phyloP scores from a whole-genome alignment of 164 flowering plant species.

The Akebia trifoliata region DNA sequence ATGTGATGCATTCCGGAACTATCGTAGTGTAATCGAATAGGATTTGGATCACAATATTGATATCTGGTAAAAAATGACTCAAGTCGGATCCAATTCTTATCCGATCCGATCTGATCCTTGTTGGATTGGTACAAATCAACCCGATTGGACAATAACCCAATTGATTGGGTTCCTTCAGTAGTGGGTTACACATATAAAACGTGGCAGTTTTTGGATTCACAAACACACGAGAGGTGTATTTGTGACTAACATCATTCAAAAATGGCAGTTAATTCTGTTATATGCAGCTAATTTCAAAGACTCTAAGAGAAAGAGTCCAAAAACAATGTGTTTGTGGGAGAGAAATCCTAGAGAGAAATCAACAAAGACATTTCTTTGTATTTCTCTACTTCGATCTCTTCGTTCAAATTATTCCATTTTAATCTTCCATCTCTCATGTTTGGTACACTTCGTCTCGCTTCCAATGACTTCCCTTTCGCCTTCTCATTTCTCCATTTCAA shows the following conservation, averaged over 20 bases:
- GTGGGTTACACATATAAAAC: background rate
- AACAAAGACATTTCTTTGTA: background rate
- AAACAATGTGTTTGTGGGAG: conserved; percentile 3
- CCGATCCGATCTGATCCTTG: too few relatives aligned
- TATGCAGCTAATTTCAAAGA: background rate
- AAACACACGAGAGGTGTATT: too few relatives aligned
- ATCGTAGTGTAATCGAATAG: too few relatives aligned
- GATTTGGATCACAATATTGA: too few relatives aligned
- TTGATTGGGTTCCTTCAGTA: too few relatives aligned
- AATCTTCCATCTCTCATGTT: background rate
- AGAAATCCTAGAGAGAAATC: conserved; percentile 2
- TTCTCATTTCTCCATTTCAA: conserved; percentile 7
- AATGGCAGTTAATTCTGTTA: background rate
- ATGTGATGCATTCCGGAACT: too few relatives aligned
- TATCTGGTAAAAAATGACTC: too few relatives aligned
- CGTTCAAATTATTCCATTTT: too few relatives aligned
- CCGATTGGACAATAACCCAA: too few relatives aligned
- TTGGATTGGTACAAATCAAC: too few relatives aligned
- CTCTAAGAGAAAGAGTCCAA: too few relatives aligned
- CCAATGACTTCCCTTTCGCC: conserved; percentile 7
- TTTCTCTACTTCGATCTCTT: background rate
- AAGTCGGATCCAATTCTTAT: too few relatives aligned
- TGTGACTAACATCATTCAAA: background rate
- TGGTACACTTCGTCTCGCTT: background rate
- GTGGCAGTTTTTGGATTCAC: conserved; percentile 9